Base-by-base conservation (phyloP, 2,329 filamentous ascomycete genomes). In the Colletotrichum destructivum region DNA sequence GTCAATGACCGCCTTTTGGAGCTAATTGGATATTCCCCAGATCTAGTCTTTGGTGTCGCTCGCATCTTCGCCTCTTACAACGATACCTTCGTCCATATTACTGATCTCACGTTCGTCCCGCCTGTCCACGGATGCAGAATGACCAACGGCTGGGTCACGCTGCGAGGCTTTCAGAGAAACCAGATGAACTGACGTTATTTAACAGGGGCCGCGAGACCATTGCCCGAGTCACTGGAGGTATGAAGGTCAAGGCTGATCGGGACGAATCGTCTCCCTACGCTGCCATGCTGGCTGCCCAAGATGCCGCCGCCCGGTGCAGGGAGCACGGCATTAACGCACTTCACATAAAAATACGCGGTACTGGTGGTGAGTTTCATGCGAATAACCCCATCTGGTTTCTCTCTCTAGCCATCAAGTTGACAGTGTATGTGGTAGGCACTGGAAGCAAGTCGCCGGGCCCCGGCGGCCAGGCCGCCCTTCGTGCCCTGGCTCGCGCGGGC, bases 181-280 rank as follows among this genome's bases (percentile, higher is more conserved):
- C 51, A 54, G 44, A 61, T 7, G 23, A 40, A 52, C 49, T 90
- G 88, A 90, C 40, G 40, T 42, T 42, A 16, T 42, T 42, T 90
- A 89, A 85, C 89, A 97, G 94, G 88, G 96, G 96, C 89, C 96
- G 96, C 88, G 96, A 99, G 93, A 99, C 96, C 88, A 98, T 99
- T 89, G 94, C 92, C 92, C 95, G 96, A 94, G 95, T 99, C 80
- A 99, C 96, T 82, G 96, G 97, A 89, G 97, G 97, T 84, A 99
- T 99, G 96, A 99, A 99, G 92, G 96, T 99, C 92, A 99, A 99
- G 93, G 95, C 95, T 87, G 95, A 99, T 84, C 96, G 96, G 91
- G 96, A 99, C 89, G 96, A 99, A 91, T 98, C 96, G 82, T 98
- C 96, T 79, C 96, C 96, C 82, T 99, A 99, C 91, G 96, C 96